Conservation (phyloP, 306 rosid genomes). For the Luffa acutangula region DNA sequence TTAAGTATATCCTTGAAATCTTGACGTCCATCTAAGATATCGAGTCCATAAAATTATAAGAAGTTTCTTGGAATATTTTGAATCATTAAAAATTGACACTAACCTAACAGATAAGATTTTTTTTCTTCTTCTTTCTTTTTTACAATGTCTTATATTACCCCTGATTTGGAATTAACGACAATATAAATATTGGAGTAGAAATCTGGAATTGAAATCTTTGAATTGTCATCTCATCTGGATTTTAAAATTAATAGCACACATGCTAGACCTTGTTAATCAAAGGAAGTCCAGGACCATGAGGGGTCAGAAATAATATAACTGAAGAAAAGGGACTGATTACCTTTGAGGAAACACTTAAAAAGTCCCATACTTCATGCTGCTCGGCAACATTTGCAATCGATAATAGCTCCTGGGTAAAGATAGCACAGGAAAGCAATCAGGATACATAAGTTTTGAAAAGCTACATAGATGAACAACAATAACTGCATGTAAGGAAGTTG, state of each 20-base stretch:
- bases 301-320: neutral
- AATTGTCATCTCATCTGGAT: neutral
- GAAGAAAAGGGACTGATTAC: slow-evolving; percentile 16
- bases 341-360: slow-evolving; percentile 85
- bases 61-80: neutral
- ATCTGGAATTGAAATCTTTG: neutral
- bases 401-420: slow-evolving; percentile 63
- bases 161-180: neutral
- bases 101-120: neutral
- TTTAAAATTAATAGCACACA: neutral
- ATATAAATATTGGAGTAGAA: neutral
- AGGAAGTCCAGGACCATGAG: neutral
- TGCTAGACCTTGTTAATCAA: neutral
- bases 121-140: no score
- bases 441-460: neutral
- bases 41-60: neutral
- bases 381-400: slow-evolving; percentile 91
- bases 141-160: no score
- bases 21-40: neutral
- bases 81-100: neutral
- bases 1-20: neutral
- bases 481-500: neutral
- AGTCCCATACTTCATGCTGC: slow-evolving; percentile 97
- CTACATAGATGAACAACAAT: neutral
- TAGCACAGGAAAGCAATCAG: slow-evolving; percentile 14